phyloP scores from a whole-genome alignment of 208 protist genomes.

The Trypanosoma conorhini region DNA sequence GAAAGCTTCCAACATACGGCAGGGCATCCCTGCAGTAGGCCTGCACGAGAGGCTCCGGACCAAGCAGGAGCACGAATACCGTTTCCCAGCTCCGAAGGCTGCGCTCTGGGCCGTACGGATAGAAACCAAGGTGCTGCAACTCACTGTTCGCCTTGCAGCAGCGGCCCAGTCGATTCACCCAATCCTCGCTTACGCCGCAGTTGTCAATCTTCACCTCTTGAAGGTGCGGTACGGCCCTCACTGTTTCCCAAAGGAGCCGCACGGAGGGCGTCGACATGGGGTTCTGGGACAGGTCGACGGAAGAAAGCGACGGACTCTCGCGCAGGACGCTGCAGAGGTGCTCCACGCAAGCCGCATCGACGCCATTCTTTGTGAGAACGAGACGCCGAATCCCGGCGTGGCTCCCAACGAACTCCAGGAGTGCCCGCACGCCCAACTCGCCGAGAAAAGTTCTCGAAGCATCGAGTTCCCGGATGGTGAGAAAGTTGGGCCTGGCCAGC shows the following conservation, averaged over 20 bases:
- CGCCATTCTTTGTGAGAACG: constrained; percentile 60
- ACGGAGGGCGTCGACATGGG: constrained; percentile 57
- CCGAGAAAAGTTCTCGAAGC: constrained; percentile 80
- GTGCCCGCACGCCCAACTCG: constrained; percentile 57
- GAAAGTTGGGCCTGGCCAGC: constrained; percentile 49
- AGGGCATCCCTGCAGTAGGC: constrained; percentile 63
- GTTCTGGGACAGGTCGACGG: constrained; percentile 72
- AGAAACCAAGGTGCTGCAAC: constrained; percentile 46
- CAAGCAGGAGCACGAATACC: constrained; percentile 67
- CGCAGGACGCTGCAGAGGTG: constrained; percentile 54
- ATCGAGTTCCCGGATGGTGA: constrained; percentile 58
- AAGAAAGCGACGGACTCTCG: constrained; percentile 39
- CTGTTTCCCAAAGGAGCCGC: constrained; percentile 71
- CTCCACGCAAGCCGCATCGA: constrained; percentile 62
- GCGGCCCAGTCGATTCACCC: constrained; percentile 61
- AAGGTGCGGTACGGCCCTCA: constrained; percentile 35
- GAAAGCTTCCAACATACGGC: constrained; percentile 56
- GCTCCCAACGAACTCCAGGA: constrained; percentile 65
- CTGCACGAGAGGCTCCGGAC: constrained; percentile 34
- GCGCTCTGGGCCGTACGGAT: constrained; percentile 45
- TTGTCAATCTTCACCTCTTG: constrained; percentile 41
- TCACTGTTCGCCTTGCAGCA: constrained; percentile 54
- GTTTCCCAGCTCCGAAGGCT: constrained; percentile 51
- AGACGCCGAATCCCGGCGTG: constrained; percentile 63
- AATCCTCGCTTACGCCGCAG: constrained; percentile 65